phyloP scores from a whole-genome alignment of 2,329 filamentous ascomycete genomes.

The Pseudogymnoascus sp. region DNA sequence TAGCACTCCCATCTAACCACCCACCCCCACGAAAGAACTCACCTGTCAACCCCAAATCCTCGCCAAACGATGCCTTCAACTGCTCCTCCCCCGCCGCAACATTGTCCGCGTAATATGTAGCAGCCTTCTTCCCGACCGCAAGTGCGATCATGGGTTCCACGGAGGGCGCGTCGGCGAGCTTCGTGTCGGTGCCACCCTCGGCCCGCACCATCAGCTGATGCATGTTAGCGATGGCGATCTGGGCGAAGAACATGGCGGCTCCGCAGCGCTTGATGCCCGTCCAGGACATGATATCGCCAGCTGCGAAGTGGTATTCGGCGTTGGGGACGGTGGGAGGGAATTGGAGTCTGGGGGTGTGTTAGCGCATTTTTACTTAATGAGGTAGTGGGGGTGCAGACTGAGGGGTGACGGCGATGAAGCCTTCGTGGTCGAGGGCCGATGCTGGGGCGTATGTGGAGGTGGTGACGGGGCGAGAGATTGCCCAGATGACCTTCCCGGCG shows the following conservation, averaged over 20 bases:
- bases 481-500: constrained; percentile 61
- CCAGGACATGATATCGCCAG: constrained; percentile 65
- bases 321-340: constrained; percentile 51
- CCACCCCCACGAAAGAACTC: background rate
- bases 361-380: background rate
- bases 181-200: constrained; percentile 35
- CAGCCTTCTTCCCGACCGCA: constrained; percentile 61
- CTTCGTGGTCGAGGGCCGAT: constrained; percentile 52
- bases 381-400: constrained; percentile 34
- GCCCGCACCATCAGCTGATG: constrained; percentile 51
- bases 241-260: constrained; percentile 66
- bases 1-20: background rate
- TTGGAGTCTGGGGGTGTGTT: constrained; percentile 38
- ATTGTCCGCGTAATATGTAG: constrained; percentile 53
- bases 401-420: constrained; percentile 56
- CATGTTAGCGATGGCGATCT: constrained; percentile 58
- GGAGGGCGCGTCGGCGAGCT: constrained; percentile 43
- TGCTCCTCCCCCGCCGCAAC: constrained; percentile 55
- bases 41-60: constrained; percentile 54
- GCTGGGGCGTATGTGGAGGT: constrained; percentile 56
- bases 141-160: constrained; percentile 62
- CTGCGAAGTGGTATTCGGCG: constrained; percentile 54
- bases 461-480: constrained; percentile 56
- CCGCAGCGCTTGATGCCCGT: constrained; percentile 75
- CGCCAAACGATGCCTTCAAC: constrained; percentile 55